Evolutionary conservation across 805 yeast genomes (phyloP), one percentile per base, ranked within the genome.

Genomic region (Kazachstania taianensis): DNA sequence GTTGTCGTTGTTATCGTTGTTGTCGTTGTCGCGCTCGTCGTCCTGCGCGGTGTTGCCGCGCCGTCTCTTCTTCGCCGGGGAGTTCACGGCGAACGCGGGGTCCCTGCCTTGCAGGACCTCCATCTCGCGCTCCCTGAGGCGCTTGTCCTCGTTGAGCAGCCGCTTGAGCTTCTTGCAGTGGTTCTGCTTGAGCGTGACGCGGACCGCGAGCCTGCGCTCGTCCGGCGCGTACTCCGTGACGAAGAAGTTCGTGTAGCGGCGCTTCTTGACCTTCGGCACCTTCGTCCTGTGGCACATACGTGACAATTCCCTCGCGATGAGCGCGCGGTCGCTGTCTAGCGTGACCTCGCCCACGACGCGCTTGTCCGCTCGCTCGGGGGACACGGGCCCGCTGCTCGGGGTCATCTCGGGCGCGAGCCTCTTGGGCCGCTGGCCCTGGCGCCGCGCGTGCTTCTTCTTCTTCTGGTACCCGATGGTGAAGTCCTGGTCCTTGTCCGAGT

Each of bases 181-280:
- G 29, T 45, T 51, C 37, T 57, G 62, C 41, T 57, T 57, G 35
- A 57, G 42, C 7, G 61, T 56, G 18, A 57, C 40, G 37, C 50
- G 55, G n/a, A 54, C 38, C 7, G 28, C 19, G 28, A 40, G 23
- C 2, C 19, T 17, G 10, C 23, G 28, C 7, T 43, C 49, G 14
- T 25, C 19, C 10, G 48, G 49, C 10, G 28, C 39, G 32, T 52
- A 50, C 6, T 54, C 56, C n/a, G 42, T 37, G 13, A 57, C 49
- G 9, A 49, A 44, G 19, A 53, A 46, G 35, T 53, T 57, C 2
- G 60, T 54, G 36, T 53, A 55, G 32, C 53, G 50, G 37, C 62
- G 53, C 40, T 57, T 57, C 39, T 52, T 56, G 13, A 43, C 46
- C 37, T 51, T 53, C 31, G 43, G 53, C 17, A 42, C 42, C 31